These are phyloP conservation scores for Emergomyces pasteurianus DNA, from an alignment of 2,329 filamentous ascomycete genomes.

Conservation along the genomic window DNA sequence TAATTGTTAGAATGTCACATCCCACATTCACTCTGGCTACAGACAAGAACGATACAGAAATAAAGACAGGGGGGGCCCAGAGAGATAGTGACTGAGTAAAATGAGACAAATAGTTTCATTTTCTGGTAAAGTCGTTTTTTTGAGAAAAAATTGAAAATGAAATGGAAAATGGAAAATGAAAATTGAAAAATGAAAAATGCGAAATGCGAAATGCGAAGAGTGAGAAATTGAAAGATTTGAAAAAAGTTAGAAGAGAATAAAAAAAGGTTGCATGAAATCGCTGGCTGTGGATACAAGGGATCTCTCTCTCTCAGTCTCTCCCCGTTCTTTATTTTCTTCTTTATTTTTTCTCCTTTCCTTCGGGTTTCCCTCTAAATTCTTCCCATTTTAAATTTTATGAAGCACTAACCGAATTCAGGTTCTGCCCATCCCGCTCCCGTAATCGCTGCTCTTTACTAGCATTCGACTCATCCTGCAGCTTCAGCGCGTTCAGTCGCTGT, in stretches of 20 bases:
- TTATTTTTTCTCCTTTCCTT: neutral
- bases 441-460: slow-evolving; percentile 41
- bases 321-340: neutral
- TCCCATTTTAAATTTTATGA: slow-evolving; percentile 1
- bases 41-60: slow-evolving; percentile 11
- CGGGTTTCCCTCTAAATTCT: neutral
- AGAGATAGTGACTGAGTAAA: neutral
- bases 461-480: slow-evolving; percentile 63
- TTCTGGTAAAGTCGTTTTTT: neutral
- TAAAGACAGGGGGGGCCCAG: no score
- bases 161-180: neutral
- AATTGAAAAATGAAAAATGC: neutral
- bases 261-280: neutral
- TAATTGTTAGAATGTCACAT: slow-evolving; percentile 36
- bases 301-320: neutral
- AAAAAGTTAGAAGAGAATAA: neutral
- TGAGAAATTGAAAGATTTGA: neutral
- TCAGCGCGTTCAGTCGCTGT: slow-evolving; percentile 77
- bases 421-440: slow-evolving; percentile 24
- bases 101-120: neutral
- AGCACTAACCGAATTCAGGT: slow-evolving; percentile 31
- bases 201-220: neutral
- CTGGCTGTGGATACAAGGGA: neutral
- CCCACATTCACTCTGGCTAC: slow-evolving; percentile 20
- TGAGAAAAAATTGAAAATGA: neutral